A percentile compares a stretch with the other conserved stretches of the same genome.
These are phyloP conservation scores for Diaporthe ampelina DNA, from an alignment of 2,329 filamentous ascomycete species.

Conservation along the genomic window DNA sequence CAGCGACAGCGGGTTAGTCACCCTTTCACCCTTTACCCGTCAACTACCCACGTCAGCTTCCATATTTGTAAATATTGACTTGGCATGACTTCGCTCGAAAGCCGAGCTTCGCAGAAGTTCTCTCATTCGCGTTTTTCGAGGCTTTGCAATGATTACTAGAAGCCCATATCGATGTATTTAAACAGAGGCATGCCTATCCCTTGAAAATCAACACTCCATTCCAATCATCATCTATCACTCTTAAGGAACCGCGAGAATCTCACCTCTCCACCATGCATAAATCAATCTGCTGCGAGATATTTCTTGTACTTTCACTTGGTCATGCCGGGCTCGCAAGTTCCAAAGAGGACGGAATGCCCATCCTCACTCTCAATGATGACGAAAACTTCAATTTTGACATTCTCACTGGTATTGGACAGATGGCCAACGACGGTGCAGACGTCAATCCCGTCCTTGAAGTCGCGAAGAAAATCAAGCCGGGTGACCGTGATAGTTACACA, in stretches of 20 bases:
- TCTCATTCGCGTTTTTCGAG: too few relatives aligned
- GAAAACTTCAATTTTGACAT: conserved; percentile 16
- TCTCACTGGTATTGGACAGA: conserved; percentile 11
- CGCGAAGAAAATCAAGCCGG: conserved; percentile 11
- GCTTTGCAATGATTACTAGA: background rate
- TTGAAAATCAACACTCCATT: background rate
- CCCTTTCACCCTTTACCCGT: background rate
- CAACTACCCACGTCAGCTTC: background rate
- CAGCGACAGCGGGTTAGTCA: background rate
- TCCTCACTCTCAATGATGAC: background rate
- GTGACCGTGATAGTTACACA: background rate
- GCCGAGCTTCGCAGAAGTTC: background rate
- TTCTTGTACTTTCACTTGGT: background rate
- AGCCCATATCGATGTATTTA: background rate
- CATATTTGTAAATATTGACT: background rate
- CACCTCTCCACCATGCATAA: background rate
- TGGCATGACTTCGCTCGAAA: background rate
- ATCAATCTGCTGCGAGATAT: background rate
- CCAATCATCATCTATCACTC: background rate
- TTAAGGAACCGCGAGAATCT: background rate
- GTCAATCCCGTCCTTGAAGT: background rate
- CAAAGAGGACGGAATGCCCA: background rate
- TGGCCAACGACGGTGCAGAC: conserved; percentile 18
- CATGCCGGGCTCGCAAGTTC: background rate
- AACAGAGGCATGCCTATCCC: background rate